A percentile compares a stretch with the other conserved stretches of the same genome.
Conservation (phyloP, 306 rosid species). For the Prinsepia uniflora region DNA sequence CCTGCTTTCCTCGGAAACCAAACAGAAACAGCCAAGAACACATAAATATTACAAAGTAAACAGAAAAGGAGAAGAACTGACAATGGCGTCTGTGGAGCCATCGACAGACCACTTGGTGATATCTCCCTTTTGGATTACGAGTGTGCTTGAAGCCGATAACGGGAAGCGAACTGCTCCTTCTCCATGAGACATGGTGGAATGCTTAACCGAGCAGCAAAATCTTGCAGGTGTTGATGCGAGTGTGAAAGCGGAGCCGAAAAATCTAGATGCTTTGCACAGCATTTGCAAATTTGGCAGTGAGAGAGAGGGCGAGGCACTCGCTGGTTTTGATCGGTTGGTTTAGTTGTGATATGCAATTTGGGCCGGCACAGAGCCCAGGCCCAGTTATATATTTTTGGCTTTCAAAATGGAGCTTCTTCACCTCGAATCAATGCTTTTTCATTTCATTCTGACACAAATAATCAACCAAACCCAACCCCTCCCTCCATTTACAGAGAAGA, state of each 20-base stretch:
- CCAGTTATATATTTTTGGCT: not conserved
- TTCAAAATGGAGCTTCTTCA: not conserved
- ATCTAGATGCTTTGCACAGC: not conserved
- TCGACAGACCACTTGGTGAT: constrained; percentile 80
- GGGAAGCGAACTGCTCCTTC: constrained; percentile 54
- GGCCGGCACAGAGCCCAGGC: not conserved
- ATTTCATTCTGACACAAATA: not conserved
- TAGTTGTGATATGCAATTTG: not conserved
- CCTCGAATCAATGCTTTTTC: not conserved
- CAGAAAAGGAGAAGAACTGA: constrained; percentile 33
- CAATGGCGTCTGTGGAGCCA: constrained; percentile 78
- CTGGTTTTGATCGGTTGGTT: not conserved
- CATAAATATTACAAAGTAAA: not conserved
- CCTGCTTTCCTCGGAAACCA: not conserved
- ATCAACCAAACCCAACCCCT: constrained; percentile 1
- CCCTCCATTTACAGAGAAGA: constrained; percentile 2
- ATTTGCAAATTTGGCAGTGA: not conserved
- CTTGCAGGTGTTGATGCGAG: not conserved
- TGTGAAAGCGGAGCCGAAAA: not conserved
- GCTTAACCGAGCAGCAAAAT: constrained; percentile 1
- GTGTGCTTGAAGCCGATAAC: constrained; percentile 44
- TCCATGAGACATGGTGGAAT: constrained; percentile 34
- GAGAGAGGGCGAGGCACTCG: not conserved
- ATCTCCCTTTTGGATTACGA: constrained; percentile 81
- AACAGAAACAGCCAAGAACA: not conserved